Percentiles rank a stretch among this genome's conserved stretches.
phyloP scores from a whole-genome alignment of 139 green algal species.

The Medakamo hakoo region DNA sequence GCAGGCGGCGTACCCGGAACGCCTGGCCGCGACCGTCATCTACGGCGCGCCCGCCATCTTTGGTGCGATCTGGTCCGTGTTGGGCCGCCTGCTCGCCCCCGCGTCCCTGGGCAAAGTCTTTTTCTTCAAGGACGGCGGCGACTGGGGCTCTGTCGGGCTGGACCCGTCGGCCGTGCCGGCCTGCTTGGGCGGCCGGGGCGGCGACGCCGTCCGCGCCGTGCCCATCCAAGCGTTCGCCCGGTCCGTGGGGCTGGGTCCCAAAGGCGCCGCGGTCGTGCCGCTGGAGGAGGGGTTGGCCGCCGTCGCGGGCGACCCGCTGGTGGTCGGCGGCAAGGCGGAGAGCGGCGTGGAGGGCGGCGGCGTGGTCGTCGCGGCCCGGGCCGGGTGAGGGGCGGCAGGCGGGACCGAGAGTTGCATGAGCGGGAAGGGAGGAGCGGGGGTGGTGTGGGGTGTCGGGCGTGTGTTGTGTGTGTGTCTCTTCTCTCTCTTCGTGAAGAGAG shows the following conservation, averaged over 20 bases:
- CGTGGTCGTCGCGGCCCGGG: too few relatives aligned
- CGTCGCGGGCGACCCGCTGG: too few relatives aligned
- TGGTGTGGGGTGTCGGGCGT: too few relatives aligned
- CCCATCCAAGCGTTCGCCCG: background rate
- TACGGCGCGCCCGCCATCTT: background rate
- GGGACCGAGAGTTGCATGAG: too few relatives aligned
- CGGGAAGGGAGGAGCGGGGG: too few relatives aligned
- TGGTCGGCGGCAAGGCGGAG: too few relatives aligned
- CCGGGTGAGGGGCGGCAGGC: too few relatives aligned
- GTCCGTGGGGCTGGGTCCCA: background rate
- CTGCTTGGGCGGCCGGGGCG: background rate
- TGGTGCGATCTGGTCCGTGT: background rate
- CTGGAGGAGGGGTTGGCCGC: too few relatives aligned
- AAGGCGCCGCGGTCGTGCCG: background rate
- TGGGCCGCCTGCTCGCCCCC: background rate
- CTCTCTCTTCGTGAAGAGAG: too few relatives aligned
- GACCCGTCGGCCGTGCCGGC: background rate
- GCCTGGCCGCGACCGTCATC: slow-evolving; percentile 18
- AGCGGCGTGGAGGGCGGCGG: too few relatives aligned
- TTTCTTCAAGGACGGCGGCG: background rate
- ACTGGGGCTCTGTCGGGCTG: background rate
- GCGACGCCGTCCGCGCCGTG: background rate
- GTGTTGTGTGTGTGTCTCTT: too few relatives aligned
- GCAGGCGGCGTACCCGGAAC: background rate
- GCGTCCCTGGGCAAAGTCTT: background rate